Base-by-base conservation (phyloP, 176 grass and related monocot species). In the Musa beccarii region DNA sequence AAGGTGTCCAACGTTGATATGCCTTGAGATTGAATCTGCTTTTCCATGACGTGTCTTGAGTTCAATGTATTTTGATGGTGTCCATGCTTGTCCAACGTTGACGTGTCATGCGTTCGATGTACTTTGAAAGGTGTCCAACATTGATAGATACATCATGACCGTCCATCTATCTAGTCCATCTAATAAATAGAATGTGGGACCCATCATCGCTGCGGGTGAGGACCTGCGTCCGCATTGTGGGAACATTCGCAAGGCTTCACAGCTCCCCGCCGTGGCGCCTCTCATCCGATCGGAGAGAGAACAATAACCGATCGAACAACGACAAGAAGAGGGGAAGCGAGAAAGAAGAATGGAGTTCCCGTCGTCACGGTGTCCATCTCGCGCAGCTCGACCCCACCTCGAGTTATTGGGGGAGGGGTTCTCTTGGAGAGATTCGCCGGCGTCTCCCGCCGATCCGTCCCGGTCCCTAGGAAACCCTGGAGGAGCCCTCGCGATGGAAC, bases 101-200 rank as follows among this genome's bases (percentile, higher is more conserved):
- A 0, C 34, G 6, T 5, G 34, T 43, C 4, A 0, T 43, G 4
- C 5, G 34, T 43, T 6, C 34, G 4, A 0, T 43, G 34, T 43
- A 4, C 4, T 43, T 6, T 25, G 5, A 4, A 43, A 43, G 34
- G 34, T 43, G 34, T 43, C 34, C 34, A 4, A 43, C 34, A 4
- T 43, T 43, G 34, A 43, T 43, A 43, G 34, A 43, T 43, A 43
- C 3, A 43, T 43, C 34, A 6, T 6, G 34, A 43, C 34, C 34
- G 34, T 43, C 34, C 34, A 34, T 28, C 28, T 28, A 2, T 28
- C 28, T 28, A 2, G 4, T 68, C 14, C 10, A 43, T 5, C 10
- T 19, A 49, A 49, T 49, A 70, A 19, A 51, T 70, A 51, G 16
- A 51, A 70, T n/a, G 68, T 70, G 68, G 68, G 68, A 70, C 68